phyloP scores from a whole-genome alignment of 306 rosid genomes.

The Trichosanthes cucumerina region DNA sequence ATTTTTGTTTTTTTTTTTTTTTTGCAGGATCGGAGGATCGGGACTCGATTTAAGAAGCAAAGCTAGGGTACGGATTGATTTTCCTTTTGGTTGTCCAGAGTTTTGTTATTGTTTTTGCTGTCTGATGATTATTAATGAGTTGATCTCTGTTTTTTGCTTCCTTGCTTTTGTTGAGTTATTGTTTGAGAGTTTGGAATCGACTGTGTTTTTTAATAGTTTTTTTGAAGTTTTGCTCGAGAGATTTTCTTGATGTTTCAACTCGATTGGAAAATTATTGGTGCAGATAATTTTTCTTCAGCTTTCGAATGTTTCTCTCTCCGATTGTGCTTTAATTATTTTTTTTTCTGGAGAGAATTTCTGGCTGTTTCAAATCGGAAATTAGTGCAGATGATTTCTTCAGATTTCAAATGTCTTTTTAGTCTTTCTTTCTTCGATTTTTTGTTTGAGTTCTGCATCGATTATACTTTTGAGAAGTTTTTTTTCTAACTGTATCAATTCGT shows the following conservation, averaged over 20 bases:
- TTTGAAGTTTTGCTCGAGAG: background rate
- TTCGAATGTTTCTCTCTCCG: background rate
- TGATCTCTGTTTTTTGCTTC: background rate
- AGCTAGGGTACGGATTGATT: constrained; percentile 25
- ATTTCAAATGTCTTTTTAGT: background rate
- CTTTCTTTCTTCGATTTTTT: background rate
- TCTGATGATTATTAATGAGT: background rate
- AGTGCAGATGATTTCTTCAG: background rate
- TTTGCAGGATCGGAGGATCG: constrained; percentile 45
- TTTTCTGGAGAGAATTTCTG: background rate
- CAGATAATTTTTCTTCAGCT: background rate
- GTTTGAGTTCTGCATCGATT: background rate
- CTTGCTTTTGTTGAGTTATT: background rate
- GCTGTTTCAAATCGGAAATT: background rate
- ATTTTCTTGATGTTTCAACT: background rate
- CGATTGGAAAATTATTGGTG: background rate
- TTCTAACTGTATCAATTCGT: background rate
- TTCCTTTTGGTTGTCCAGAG: background rate
- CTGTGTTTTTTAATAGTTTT: background rate
- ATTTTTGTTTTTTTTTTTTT: background rate
- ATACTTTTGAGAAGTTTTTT: background rate
- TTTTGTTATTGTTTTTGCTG: background rate
- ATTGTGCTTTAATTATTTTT: background rate
- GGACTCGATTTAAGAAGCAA: constrained; percentile 50
- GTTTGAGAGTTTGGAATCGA: background rate